Conservation (phyloP, 805 yeast species). For the Wickerhamomyces rabaulensis region DNA sequence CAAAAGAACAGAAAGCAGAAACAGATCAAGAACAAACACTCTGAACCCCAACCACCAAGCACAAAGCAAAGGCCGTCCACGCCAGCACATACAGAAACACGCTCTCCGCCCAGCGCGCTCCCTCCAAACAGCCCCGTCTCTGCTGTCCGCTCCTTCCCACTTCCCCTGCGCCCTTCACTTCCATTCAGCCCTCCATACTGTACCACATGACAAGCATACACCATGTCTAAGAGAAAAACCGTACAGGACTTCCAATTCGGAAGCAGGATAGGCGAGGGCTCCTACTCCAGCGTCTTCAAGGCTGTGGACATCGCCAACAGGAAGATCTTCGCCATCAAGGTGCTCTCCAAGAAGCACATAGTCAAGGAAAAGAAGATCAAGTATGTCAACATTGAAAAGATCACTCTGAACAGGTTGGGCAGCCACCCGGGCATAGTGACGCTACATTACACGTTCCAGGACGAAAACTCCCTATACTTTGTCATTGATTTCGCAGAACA, state of each 20-base stretch:
- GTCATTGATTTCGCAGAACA: slow-evolving; percentile 92
- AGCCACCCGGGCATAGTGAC: slow-evolving; percentile 94
- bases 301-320: slow-evolving; percentile 73
- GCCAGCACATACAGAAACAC: too few species aligned
- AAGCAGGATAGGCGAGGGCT: slow-evolving; percentile 86
- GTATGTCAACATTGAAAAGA: slow-evolving; percentile 92
- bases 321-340: slow-evolving; percentile 83
- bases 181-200: not conserved
- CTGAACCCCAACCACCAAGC: too few species aligned
- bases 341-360: slow-evolving; percentile 86
- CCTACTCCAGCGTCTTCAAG: slow-evolving; percentile 88
- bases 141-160: not conserved
- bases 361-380: slow-evolving; percentile 92
- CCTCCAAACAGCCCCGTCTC: too few species aligned
- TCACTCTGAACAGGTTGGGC: slow-evolving; percentile 80
- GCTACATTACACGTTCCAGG: slow-evolving; percentile 91
- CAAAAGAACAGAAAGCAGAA: not conserved
- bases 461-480: slow-evolving; percentile 78
- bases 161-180: not conserved
- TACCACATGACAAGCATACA: not conserved
- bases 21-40: not conserved
- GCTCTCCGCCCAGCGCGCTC: too few species aligned
- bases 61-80: too few species aligned
- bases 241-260: slow-evolving; percentile 81
- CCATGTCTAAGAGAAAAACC: slow-evolving; percentile 39